A percentile compares a stretch with the other conserved stretches of the same genome.
These are phyloP conservation scores for Microsporum audouinii DNA, from an alignment of 2,329 filamentous ascomycete genomes.

Conservation along the genomic window DNA sequence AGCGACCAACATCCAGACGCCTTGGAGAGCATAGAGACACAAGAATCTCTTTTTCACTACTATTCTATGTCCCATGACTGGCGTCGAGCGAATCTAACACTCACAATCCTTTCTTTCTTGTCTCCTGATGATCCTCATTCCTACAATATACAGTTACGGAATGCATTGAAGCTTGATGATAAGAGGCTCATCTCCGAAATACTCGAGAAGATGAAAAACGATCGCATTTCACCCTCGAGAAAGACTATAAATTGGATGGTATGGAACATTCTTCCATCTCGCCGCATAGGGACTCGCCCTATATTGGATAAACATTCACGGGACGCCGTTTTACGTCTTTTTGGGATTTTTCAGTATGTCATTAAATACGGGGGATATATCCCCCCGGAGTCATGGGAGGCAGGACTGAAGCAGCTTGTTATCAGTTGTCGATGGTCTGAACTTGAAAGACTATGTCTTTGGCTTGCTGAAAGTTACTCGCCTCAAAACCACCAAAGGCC, in stretches of 20 bases:
- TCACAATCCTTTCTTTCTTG: constrained; percentile 41
- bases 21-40: constrained; percentile 45
- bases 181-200: constrained; percentile 22
- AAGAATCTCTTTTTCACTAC: constrained; percentile 43
- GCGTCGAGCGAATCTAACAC: constrained; percentile 43
- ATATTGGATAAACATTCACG: constrained; percentile 21
- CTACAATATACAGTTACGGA: constrained; percentile 31
- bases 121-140: constrained; percentile 23
- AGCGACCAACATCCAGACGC: constrained; percentile 56
- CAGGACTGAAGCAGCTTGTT: constrained; percentile 49
- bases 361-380: constrained; percentile 36
- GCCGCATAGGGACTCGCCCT: constrained; percentile 20
- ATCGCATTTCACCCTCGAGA: constrained; percentile 32
- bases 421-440: constrained; percentile 44
- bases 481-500: neutral
- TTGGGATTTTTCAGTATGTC: constrained; percentile 39
- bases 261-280: constrained; percentile 24
- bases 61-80: constrained; percentile 43
- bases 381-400: constrained; percentile 41
- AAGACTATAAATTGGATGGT: constrained; percentile 37
- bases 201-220: constrained; percentile 41
- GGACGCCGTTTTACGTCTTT: constrained; percentile 34
- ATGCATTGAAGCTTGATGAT: constrained; percentile 26
- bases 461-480: constrained; percentile 38
- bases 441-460: constrained; percentile 41